These are phyloP conservation scores for Thuja plicata DNA, from an alignment of 83 land plant genomes.

Conservation along the genomic window DNA sequence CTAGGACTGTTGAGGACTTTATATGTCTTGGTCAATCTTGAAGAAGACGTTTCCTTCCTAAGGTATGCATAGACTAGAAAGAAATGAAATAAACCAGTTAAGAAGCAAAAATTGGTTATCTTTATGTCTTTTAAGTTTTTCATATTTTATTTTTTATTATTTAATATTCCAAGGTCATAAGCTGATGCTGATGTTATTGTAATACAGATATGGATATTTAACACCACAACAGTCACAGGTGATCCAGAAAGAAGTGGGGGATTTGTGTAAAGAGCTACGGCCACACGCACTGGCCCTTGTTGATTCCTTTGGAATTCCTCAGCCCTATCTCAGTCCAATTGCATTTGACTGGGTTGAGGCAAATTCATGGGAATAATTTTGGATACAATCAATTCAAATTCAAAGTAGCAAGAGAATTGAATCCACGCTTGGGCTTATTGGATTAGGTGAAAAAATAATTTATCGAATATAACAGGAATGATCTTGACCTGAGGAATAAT, in stretches of 20 bases:
- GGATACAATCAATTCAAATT: not conserved
- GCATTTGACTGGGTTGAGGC: conserved; percentile 92
- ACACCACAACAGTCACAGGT: conserved; percentile 49
- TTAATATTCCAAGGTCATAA: not conserved
- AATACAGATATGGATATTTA: conserved; percentile 67
- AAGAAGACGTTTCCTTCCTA: conserved; percentile 80
- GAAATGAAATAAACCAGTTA: not conserved
- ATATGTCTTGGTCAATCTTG: conserved; percentile 59
- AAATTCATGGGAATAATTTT: conserved; percentile 58
- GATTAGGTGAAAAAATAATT: no score
- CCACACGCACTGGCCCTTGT: conserved; percentile 89
- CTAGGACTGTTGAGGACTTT: conserved; percentile 68
- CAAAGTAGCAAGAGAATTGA: no score
- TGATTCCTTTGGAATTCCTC: conserved; percentile 89
- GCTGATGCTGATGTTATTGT: not conserved
- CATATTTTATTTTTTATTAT: not conserved
- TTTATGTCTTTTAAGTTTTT: not conserved
- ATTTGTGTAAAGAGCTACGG: conserved; percentile 75
- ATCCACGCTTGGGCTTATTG: no score
- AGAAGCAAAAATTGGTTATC: not conserved
- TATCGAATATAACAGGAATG: no score
- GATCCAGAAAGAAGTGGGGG: conserved; percentile 60
- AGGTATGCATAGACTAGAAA: conserved; percentile 29
- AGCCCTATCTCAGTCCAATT: conserved; percentile 76
- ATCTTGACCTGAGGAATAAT: no score